These are phyloP conservation scores for Starmera pachycereana DNA, from an alignment of 805 yeast genomes.

Conservation along the genomic window DNA sequence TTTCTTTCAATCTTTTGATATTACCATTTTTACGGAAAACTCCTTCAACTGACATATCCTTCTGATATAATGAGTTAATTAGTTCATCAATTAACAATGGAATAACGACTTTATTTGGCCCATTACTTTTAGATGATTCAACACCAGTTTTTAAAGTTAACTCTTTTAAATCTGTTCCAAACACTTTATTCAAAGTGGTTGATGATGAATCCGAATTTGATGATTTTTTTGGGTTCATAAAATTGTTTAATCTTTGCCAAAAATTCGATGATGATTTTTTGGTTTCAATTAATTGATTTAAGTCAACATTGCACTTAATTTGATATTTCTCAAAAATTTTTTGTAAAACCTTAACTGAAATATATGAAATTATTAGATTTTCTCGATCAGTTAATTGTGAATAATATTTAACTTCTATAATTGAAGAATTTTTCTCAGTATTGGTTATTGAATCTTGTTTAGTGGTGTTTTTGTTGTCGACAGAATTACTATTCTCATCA, in stretches of 20 bases:
- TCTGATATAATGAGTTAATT: slow-evolving; percentile 70
- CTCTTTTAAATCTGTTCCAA: slow-evolving; percentile 66
- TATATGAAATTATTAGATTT: slow-evolving; percentile 46
- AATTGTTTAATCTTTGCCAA: slow-evolving; percentile 31
- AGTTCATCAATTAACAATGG: slow-evolving; percentile 86
- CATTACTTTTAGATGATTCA: slow-evolving; percentile 77
- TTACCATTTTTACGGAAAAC: slow-evolving; percentile 95
- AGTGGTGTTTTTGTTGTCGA: too few relatives aligned
- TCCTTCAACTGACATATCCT: slow-evolving; percentile 94
- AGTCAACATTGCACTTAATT: slow-evolving; percentile 28
- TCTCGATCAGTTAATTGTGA: slow-evolving; percentile 54
- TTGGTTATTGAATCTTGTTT: too few relatives aligned
- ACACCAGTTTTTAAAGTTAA: slow-evolving; percentile 65
- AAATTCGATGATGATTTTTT: slow-evolving; percentile 25
- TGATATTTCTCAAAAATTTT: slow-evolving; percentile 15
- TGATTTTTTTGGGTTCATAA: slow-evolving; percentile 11
- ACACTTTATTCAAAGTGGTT: slow-evolving; percentile 36
- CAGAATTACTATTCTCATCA: too few relatives aligned
- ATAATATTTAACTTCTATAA: slow-evolving; percentile 35
- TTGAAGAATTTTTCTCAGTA: too few relatives aligned
- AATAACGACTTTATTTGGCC: slow-evolving; percentile 66
- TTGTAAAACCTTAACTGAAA: slow-evolving; percentile 44
- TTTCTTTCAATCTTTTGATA: slow-evolving; percentile 65
- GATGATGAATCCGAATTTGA: slow-evolving; percentile 9
- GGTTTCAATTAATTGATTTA: slow-evolving; percentile 18